A percentile compares a stretch with the other conserved stretches of the same genome.
phyloP scores from a whole-genome alignment of 352 stramenopile species.

The Discostella stelligera region DNA sequence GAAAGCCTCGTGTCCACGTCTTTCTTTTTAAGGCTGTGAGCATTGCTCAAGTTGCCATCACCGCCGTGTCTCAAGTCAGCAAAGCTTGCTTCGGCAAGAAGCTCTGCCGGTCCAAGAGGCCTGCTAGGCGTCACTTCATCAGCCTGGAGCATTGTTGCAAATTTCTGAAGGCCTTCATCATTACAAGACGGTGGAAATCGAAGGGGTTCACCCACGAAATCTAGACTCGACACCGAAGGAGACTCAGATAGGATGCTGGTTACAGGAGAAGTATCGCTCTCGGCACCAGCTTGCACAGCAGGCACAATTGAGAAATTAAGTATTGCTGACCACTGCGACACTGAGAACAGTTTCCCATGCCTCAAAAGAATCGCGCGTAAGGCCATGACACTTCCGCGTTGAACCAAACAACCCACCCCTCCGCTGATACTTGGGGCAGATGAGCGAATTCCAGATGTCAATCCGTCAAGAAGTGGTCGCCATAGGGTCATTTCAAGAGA shows the following conservation, averaged over 20 bases:
- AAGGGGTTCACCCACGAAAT: constrained; percentile 75
- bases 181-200: constrained; percentile 62
- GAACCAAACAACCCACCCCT: constrained; percentile 76
- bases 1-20: constrained; percentile 44
- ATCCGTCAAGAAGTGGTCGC: constrained; percentile 79
- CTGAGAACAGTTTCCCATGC: constrained; percentile 75
- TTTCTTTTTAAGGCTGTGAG: constrained; percentile 75
- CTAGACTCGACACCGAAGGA: constrained; percentile 76
- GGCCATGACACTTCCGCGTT: constrained; percentile 79
- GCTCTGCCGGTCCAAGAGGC: constrained; percentile 69
- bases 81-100: constrained; percentile 82
- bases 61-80: constrained; percentile 79
- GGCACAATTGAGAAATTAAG: constrained; percentile 75
- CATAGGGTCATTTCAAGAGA: constrained; percentile 80
- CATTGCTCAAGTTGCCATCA: constrained; percentile 76
- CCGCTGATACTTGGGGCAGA: constrained; percentile 59
- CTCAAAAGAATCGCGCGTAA: constrained; percentile 78
- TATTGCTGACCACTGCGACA: constrained; percentile 65
- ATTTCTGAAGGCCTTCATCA: constrained; percentile 75
- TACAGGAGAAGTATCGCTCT: constrained; percentile 71
- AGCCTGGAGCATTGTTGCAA: constrained; percentile 58
- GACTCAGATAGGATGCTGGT: constrained; percentile 77
- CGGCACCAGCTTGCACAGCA: constrained; percentile 67
- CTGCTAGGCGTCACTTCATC: constrained; percentile 66
- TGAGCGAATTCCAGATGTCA: constrained; percentile 71